These are phyloP conservation scores for Myxozyma lipomycoides DNA, from an alignment of 805 yeast species.

Conservation along the genomic window DNA sequence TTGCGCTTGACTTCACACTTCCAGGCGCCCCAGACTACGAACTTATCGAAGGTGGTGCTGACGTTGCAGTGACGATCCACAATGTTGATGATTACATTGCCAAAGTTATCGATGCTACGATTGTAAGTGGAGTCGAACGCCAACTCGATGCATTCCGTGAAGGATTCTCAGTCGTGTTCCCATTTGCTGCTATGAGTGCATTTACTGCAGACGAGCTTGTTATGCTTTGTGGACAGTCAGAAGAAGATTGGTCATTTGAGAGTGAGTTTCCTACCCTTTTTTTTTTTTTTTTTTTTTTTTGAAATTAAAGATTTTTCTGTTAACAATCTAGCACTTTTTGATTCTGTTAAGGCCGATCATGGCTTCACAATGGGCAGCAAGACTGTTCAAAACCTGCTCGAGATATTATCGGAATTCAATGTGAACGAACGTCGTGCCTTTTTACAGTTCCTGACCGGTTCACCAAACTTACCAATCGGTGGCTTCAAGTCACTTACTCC, in stretches of 20 bases:
- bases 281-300: conserved; percentile 36
- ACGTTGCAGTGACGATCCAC: conserved; percentile 45
- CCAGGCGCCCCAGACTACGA: conserved; percentile 72
- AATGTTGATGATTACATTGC: conserved; percentile 60
- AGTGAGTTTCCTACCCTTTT: conserved; percentile 15
- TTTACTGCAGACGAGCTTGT: conserved; percentile 73
- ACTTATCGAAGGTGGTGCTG: conserved; percentile 54
- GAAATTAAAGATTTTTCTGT: conserved; percentile 19
- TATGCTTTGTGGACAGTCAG: conserved; percentile 66
- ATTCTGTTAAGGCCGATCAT: conserved; percentile 77
- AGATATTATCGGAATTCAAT: conserved; percentile 54
- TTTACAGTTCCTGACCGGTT: conserved; percentile 84
- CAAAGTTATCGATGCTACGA: conserved; percentile 52
- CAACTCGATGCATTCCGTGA: conserved; percentile 67
- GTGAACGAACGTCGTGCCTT: conserved; percentile 61
- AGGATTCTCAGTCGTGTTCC: conserved; percentile 83
- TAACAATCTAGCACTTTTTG: conserved; percentile 55
- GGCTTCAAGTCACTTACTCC: conserved; percentile 84
- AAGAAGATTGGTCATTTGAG: conserved; percentile 72
- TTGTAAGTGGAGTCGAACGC: conserved; percentile 58
- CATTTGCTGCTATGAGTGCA: conserved; percentile 63
- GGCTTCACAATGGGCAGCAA: conserved; percentile 74
- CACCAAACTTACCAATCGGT: conserved; percentile 90
- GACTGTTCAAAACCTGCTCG: conserved; percentile 58
- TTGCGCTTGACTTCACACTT: conserved; percentile 61